phyloP scores from a whole-genome alignment of 2,329 filamentous ascomycete species.

The Claviceps africana region DNA sequence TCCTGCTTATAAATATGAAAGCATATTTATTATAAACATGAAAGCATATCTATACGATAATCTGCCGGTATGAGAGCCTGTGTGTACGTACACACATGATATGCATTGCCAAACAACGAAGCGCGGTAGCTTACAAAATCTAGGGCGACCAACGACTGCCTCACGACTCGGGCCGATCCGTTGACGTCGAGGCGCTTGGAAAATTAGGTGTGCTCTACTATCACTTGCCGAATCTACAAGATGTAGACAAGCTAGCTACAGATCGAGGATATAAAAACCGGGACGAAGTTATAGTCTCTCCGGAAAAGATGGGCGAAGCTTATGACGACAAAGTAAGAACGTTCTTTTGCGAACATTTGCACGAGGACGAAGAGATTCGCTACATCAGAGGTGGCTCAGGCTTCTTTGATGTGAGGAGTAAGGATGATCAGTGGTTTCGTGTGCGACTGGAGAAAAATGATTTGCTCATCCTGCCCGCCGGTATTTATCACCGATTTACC shows the following conservation, averaged over 20 bases:
- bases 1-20: constrained; percentile 30
- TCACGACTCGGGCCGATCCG: constrained; percentile 67
- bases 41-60: constrained; percentile 46
- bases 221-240: constrained; percentile 46
- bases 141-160: constrained; percentile 87
- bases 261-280: constrained; percentile 83
- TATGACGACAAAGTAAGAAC: constrained; percentile 90
- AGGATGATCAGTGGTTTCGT: constrained; percentile 77
- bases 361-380: constrained; percentile 96
- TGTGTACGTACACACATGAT: background rate
- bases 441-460: constrained; percentile 76
- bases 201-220: constrained; percentile 72
- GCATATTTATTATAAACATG: constrained; percentile 40
- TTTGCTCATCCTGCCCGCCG: constrained; percentile 82
- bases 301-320: constrained; percentile 64
- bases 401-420: constrained; percentile 81
- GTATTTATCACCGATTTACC: constrained; percentile 96
- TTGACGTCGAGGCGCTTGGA: constrained; percentile 51
- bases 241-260: constrained; percentile 60
- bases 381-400: constrained; percentile 82
- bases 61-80: constrained; percentile 28
- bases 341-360: constrained; percentile 91
- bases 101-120: background rate
- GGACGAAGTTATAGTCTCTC: constrained; percentile 83
- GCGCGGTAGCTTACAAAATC: constrained; percentile 2